phyloP scores from a whole-genome alignment of 805 yeast species.

The Metschnikowia amazonensis region DNA sequence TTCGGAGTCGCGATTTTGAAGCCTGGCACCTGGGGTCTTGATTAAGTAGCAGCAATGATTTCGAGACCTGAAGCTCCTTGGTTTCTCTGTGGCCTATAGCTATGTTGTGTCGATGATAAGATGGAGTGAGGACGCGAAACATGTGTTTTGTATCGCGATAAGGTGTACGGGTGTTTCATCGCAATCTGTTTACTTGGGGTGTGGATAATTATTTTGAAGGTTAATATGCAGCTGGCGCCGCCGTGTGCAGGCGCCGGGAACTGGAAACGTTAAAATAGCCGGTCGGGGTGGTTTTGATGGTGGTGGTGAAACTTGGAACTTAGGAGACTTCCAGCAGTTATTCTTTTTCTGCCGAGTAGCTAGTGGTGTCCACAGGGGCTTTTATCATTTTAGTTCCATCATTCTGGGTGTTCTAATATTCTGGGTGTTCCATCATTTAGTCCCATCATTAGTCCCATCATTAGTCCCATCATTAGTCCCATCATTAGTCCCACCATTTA shows the following conservation, averaged over 20 bases:
- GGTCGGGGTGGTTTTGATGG: background rate
- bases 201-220: background rate
- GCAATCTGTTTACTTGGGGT: background rate
- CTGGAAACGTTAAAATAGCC: background rate
- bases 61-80: background rate
- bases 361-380: too few species aligned
- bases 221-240: background rate
- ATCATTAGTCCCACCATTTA: too few species aligned
- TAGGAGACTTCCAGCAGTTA: too few species aligned
- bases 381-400: too few species aligned
- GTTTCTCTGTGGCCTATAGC: background rate
- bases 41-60: background rate
- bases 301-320: too few species aligned
- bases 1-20: background rate
- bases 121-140: background rate
- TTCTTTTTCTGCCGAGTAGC: too few species aligned
- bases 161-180: constrained; percentile 1
- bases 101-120: background rate
- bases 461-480: too few species aligned
- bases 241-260: background rate
- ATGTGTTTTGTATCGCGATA: constrained; percentile 4
- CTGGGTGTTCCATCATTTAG: too few species aligned
- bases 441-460: too few species aligned
- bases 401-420: too few species aligned
- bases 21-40: background rate